phyloP scores from a whole-genome alignment of 2,329 filamentous ascomycete species.

The Fusarium caatingaense region DNA sequence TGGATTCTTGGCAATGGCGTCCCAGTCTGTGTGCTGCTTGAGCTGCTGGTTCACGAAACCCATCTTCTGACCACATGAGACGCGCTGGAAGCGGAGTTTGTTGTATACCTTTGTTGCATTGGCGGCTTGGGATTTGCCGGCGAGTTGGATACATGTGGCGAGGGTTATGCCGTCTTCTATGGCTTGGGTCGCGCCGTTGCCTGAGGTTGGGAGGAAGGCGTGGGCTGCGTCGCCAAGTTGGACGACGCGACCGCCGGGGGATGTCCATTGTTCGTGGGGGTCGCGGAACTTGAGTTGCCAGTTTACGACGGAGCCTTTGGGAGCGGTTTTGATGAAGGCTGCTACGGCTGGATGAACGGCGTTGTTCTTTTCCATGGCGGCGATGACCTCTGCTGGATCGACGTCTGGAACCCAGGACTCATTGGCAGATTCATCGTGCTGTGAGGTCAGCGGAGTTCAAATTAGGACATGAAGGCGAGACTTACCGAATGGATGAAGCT shows the following conservation, averaged over 20 bases:
- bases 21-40: conserved; percentile 34
- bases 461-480: too few species aligned
- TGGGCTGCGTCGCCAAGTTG: conserved; percentile 32
- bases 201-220: conserved; percentile 27
- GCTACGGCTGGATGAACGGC: conserved; percentile 26
- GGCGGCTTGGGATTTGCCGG: conserved; percentile 8
- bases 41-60: conserved; percentile 32
- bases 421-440: conserved; percentile 29
- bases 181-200: conserved; percentile 28
- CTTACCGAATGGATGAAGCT: conserved; percentile 34
- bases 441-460: neutral
- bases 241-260: conserved; percentile 24
- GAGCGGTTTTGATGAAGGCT: conserved; percentile 26
- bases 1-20: conserved; percentile 30
- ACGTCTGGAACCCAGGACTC: conserved; percentile 33
- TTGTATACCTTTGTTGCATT: conserved; percentile 24
- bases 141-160: conserved; percentile 25
- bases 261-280: conserved; percentile 35
- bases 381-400: conserved; percentile 26
- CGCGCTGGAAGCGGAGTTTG: conserved; percentile 23
- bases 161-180: conserved; percentile 35
- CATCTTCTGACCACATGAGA: conserved; percentile 27
- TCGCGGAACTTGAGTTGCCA: conserved; percentile 37
- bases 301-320: conserved; percentile 32
- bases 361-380: conserved; percentile 31